phyloP scores from a whole-genome alignment of 805 yeast genomes.

The Candida rishiriensis region DNA sequence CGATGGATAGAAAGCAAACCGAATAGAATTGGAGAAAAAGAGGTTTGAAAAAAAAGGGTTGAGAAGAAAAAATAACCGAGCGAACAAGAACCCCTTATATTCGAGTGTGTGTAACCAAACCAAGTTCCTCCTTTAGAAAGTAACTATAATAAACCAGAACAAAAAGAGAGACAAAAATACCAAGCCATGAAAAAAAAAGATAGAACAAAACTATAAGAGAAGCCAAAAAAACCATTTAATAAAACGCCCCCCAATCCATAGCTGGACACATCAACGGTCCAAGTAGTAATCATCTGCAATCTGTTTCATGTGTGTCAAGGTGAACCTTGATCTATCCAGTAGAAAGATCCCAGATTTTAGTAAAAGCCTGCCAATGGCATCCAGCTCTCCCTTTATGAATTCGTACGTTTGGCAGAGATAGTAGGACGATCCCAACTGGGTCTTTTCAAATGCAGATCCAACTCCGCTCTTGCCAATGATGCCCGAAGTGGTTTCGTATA shows the following conservation, averaged over 20 bases:
- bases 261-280: not conserved
- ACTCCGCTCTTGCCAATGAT: no score
- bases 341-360: not conserved
- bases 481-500: not conserved
- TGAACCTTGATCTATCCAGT: not conserved
- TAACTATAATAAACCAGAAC: not conserved
- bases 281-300: not conserved
- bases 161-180: not conserved
- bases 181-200: not conserved
- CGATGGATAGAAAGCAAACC: no score
- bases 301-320: not conserved
- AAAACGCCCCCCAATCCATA: not conserved
- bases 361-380: not conserved
- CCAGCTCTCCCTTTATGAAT: not conserved
- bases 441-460: no score
- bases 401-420: not conserved
- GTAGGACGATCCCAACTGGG: no score
- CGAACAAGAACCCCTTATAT: no score
- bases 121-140: no score
- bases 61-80: no score
- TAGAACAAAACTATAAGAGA: not conserved
- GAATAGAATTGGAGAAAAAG: no score
- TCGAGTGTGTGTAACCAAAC: no score
- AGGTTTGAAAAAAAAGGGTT: no score
- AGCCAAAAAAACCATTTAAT: not conserved